phyloP scores from a whole-genome alignment of 2,329 filamentous ascomycete genomes.

The Phyllosticta capitalensis region DNA sequence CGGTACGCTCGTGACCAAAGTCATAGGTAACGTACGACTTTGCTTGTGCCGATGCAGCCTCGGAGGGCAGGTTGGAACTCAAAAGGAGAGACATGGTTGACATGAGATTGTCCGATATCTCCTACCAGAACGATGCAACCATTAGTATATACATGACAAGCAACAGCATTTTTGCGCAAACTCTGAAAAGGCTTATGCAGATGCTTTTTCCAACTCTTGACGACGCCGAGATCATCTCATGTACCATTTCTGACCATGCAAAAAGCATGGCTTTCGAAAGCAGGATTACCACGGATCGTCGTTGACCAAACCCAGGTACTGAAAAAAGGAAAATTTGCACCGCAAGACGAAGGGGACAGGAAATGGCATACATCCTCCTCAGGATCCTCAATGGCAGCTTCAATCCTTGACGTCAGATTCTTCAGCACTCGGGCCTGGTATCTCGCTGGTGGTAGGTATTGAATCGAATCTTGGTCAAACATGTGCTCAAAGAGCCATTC shows the following conservation, averaged over 20 bases:
- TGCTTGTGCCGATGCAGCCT: constrained; percentile 57
- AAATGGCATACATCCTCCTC: constrained; percentile 69
- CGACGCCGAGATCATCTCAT: not conserved
- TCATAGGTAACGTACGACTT: constrained; percentile 68
- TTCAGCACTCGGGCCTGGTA: constrained; percentile 70
- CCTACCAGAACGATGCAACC: constrained; percentile 43
- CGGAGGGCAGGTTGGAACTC: constrained; percentile 52
- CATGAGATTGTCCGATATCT: constrained; percentile 75
- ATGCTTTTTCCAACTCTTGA: not conserved
- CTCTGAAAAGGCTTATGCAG: not conserved
- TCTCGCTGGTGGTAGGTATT: constrained; percentile 52
- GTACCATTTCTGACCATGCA: not conserved
- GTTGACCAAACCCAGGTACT: not conserved
- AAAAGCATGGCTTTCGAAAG: not conserved
- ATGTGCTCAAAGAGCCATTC: constrained; percentile 54
- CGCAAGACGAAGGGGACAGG: constrained; percentile 10
- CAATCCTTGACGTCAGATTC: constrained; percentile 58
- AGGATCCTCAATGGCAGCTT: constrained; percentile 67
- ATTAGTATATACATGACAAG: constrained; percentile 12
- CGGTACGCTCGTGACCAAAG: constrained; percentile 27
- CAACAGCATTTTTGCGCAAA: not conserved
- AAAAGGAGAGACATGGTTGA: constrained; percentile 56
- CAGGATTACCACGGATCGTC: too few species aligned
- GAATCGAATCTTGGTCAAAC: constrained; percentile 50
- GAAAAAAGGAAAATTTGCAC: not conserved